Evolutionary conservation across 1,139 yeast genomes (phyloP).

Genomic region (Meyerozyma athensensis): DNA sequence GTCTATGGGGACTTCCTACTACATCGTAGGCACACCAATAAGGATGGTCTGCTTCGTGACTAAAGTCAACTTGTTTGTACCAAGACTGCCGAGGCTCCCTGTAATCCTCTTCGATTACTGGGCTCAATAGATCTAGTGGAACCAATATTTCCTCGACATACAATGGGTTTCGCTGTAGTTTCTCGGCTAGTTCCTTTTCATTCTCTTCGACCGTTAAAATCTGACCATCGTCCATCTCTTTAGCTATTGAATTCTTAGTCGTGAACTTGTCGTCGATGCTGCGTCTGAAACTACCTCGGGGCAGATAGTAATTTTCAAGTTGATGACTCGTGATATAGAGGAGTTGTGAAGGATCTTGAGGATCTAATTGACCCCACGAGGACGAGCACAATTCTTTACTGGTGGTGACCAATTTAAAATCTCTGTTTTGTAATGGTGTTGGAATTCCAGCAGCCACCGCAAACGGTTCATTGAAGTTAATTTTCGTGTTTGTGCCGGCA

Average conservation of each 20-base stretch:
- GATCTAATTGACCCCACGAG: slow-evolving; percentile 35
- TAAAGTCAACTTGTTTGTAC: slow-evolving; percentile 16
- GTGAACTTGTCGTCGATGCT: slow-evolving; percentile 16
- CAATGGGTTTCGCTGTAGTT: slow-evolving; percentile 17
- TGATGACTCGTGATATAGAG: slow-evolving; percentile 33
- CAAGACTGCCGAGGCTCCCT: slow-evolving; percentile 27
- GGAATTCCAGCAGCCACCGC: slow-evolving; percentile 30
- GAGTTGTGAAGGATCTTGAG: slow-evolving; percentile 20
- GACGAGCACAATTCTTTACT: slow-evolving; percentile 35
- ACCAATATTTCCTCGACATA: slow-evolving; percentile 18
- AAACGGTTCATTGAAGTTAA: slow-evolving; percentile 22
- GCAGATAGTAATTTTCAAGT: slow-evolving; percentile 24
- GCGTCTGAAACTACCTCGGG: slow-evolving; percentile 12
- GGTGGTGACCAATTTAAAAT: slow-evolving; percentile 15
- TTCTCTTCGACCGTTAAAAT: slow-evolving; percentile 4
- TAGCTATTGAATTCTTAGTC: slow-evolving; percentile 7
- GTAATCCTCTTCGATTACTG: slow-evolving; percentile 12
- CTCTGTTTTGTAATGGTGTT: slow-evolving; percentile 25
- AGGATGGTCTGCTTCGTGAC: slow-evolving; percentile 14
- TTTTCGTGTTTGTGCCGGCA: slow-evolving; percentile 19
- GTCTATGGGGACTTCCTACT: slow-evolving; percentile 19
- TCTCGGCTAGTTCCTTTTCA: slow-evolving; percentile 9
- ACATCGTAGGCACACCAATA: slow-evolving; percentile 37
- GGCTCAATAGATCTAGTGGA: slow-evolving; percentile 19
- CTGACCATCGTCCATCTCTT: slow-evolving; percentile 7